These are phyloP conservation scores for Gossypium ekmanianum DNA, from an alignment of 345 rosid species.

Conservation along the genomic window DNA sequence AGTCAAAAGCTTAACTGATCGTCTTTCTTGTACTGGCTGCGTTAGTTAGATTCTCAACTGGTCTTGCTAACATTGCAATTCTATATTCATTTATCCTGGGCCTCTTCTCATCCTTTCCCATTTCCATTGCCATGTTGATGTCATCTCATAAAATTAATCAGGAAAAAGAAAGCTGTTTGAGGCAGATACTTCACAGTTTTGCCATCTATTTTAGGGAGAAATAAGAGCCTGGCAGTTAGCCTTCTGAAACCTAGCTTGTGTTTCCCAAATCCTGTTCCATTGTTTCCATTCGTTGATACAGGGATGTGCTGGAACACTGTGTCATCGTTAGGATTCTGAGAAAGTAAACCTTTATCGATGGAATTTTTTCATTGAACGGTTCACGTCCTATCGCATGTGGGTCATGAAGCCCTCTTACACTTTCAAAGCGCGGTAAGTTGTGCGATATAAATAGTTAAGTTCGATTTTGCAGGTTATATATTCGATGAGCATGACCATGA, in stretches of 20 bases:
- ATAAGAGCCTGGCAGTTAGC: slow-evolving; percentile 7
- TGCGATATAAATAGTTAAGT: slow-evolving; percentile 40
- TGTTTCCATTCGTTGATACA: slow-evolving; percentile 1
- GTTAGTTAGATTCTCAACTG: neutral
- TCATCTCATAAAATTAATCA: neutral
- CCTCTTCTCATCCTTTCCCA: neutral
- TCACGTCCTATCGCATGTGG: slow-evolving; percentile 22
- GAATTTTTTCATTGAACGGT: slow-evolving; percentile 12
- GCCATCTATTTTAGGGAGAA: neutral
- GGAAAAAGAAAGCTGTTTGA: neutral
- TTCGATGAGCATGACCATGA: slow-evolving; percentile 72
- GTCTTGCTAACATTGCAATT: neutral
- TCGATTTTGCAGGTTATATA: slow-evolving; percentile 71
- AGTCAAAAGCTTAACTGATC: neutral
- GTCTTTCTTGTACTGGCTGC: neutral
- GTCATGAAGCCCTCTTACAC: slow-evolving; percentile 25
- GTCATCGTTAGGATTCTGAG: slow-evolving; percentile 10
- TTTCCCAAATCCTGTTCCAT: slow-evolving; percentile 1
- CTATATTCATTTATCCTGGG: neutral
- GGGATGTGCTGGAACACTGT: neutral
- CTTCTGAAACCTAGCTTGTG: slow-evolving; percentile 9
- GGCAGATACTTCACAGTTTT: neutral
- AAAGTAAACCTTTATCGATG: slow-evolving; percentile 12
- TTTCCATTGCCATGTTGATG: slow-evolving; percentile 9
- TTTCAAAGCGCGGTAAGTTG: slow-evolving; percentile 26